Evolutionary conservation across 2,329 filamentous ascomycete species (phyloP).

Genomic region (Chrysoporthe puriensis): DNA sequence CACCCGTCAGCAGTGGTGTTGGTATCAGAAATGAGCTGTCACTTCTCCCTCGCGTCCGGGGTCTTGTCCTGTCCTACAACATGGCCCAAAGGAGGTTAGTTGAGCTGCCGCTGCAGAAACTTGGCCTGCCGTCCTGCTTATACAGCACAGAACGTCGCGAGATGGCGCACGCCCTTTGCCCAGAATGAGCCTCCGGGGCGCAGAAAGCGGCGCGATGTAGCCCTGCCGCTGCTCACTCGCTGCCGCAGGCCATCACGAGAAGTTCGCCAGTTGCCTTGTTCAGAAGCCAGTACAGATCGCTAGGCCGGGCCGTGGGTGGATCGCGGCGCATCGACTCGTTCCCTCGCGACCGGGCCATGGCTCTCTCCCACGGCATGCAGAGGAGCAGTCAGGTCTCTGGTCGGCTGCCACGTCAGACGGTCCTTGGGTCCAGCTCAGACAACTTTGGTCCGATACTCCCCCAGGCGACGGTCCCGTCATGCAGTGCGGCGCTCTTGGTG

Average conservation of each 20-base stretch:
- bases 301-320: conserved; percentile 14
- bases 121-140: neutral
- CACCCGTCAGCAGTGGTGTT: conserved; percentile 8
- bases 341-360: neutral
- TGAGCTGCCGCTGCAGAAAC: neutral
- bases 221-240: conserved; percentile 13
- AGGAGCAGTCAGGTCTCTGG: conserved; percentile 9
- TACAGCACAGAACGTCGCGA: neutral
- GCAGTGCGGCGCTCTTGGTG: neutral
- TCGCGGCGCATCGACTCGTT: conserved; percentile 21
- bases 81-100: neutral
- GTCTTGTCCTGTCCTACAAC: conserved; percentile 5
- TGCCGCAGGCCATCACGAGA: conserved; percentile 7
- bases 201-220: conserved; percentile 15
- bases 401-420: conserved; percentile 26
- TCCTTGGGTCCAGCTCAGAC: conserved; percentile 2
- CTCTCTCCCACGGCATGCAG: conserved; percentile 5
- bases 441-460: conserved; percentile 2
- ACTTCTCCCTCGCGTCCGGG: conserved; percentile 21
- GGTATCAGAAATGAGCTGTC: conserved; percentile 22
- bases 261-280: conserved; percentile 10
- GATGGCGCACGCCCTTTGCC: conserved; percentile 13
- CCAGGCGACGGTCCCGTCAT: neutral
- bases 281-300: conserved; percentile 26
- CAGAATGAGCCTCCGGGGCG: neutral